These are phyloP conservation scores for Vigna angularis DNA, from an alignment of 306 rosid species.

Conservation along the genomic window DNA sequence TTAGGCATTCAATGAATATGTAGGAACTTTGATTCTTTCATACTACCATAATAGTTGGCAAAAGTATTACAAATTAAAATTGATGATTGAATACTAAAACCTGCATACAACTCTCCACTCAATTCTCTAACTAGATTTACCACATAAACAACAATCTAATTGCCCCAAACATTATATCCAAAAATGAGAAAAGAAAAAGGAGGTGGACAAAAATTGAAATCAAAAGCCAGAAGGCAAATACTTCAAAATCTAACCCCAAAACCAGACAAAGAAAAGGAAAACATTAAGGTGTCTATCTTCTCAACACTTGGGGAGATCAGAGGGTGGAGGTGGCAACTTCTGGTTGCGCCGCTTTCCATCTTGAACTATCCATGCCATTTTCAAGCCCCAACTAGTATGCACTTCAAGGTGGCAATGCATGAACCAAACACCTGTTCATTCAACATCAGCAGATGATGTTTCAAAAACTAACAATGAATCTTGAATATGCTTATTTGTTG, in stretches of 20 bases:
- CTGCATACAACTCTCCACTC: conserved; percentile 30
- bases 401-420: conserved; percentile 89
- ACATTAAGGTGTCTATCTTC: not conserved
- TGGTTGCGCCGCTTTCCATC: conserved; percentile 69
- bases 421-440: conserved; percentile 74
- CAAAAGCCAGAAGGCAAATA: conserved; percentile 18
- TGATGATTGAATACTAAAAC: conserved; percentile 9
- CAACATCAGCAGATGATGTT: conserved; percentile 1
- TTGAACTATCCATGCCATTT: conserved; percentile 82
- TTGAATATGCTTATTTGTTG: not conserved
- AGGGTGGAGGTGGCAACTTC: conserved; percentile 83
- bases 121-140: conserved; percentile 2
- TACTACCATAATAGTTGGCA: not conserved
- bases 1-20: not conserved
- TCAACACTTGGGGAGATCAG: conserved; percentile 82
- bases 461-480: not conserved
- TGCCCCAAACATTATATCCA: conserved; percentile 16
- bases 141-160: conserved; percentile 5
- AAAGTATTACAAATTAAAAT: conserved; percentile 16
- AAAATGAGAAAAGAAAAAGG: not conserved
- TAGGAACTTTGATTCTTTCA: not conserved
- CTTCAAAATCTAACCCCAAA: conserved; percentile 35
- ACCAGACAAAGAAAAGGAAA: conserved; percentile 22
- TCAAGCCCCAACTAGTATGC: conserved; percentile 85
- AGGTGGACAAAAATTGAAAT: conserved; percentile 23